phyloP scores from a whole-genome alignment of 1,139 yeast species.

The Pichia inconspicua region DNA sequence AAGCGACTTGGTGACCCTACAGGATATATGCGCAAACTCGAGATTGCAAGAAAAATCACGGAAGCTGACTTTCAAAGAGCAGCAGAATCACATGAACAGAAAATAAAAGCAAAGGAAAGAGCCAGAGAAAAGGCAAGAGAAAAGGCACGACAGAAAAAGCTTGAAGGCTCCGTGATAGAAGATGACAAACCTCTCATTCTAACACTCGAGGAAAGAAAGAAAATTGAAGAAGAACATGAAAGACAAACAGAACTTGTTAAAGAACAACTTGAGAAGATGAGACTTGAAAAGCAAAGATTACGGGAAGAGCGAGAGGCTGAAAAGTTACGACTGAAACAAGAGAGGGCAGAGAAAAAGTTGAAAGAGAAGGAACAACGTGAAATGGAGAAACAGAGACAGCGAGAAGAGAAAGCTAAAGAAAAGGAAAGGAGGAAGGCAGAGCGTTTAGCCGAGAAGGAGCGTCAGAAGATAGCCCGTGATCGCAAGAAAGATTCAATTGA shows the following conservation, averaged over 20 bases:
- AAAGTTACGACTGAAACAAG: constrained; percentile 24
- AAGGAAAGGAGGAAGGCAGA: constrained; percentile 5
- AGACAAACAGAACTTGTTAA: constrained; percentile 14
- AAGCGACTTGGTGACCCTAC: constrained; percentile 57
- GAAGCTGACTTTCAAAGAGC: constrained; percentile 10
- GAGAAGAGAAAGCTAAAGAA: constrained; percentile 17
- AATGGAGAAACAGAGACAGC: constrained; percentile 19
- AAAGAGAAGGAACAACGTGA: constrained; percentile 23
- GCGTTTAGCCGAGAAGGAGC: constrained; percentile 6
- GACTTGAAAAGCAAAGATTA: constrained; percentile 16
- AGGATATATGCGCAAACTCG: constrained; percentile 19
- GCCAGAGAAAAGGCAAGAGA: constrained; percentile 9
- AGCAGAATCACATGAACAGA: constrained; percentile 4
- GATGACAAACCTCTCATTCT: background rate
- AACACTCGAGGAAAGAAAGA: constrained; percentile 12
- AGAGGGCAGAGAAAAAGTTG: constrained; percentile 16
- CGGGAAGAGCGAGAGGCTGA: constrained; percentile 28
- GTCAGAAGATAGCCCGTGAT: constrained; percentile 9
- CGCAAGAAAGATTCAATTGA: constrained; percentile 11
- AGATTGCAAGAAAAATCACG: background rate
- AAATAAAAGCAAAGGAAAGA: constrained; percentile 5
- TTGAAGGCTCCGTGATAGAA: background rate
- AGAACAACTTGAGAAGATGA: constrained; percentile 19
- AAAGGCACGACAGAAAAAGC: constrained; percentile 9
- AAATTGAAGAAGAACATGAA: constrained; percentile 11